Base-by-base conservation (phyloP, 139 green algal species). In the Micractinium conductrix region DNA sequence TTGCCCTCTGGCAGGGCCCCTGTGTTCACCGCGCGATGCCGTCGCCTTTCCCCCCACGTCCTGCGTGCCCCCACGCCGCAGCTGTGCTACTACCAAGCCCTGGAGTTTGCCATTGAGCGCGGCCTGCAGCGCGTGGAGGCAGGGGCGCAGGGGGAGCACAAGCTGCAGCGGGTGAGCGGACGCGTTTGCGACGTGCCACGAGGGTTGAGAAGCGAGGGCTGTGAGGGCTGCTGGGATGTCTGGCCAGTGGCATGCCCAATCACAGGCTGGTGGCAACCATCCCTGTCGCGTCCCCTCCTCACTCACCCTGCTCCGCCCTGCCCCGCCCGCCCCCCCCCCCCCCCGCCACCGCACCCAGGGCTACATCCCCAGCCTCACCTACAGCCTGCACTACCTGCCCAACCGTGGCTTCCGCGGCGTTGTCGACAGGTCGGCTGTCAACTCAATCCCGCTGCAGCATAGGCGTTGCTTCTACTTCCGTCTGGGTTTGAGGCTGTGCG, bases 101-200 rank as follows among this genome's bases (percentile, higher is more conserved):
- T 82, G 58, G 76, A 82, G 55, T 82, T 73, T 72, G 76, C 76
- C 37, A 82, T 82, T 28, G 38, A 82, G 76, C 76, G 19, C 26
- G 80, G 88, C 17, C 88, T 98, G 75, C 42, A 82, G 22, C 88
- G 93, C 0, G 96, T 98, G 43, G 96, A 99, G 89, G 96, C 96
- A 26, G 96, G 96, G 0, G 95, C 96, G 43, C 96, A 99, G 85
- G 96, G 96, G 0, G 93, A 98, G 88, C 96, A 98, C 93, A 99
- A 99, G 89, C 87, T 99, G 19, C 91, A 94, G 92, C 75, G 96
- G 0, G 65, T 72, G 65, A 38, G 65, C n/a, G 48, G 12, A 58
- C 48, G 12, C 16, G 48, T 58, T 58, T 10, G 48, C 48, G 48
- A 24, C 48, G 16, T 58, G 48, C 10, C 48, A 58, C 48, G 48